Percentiles rank a stretch among this genome's conserved stretches.
Conservation (phyloP, 768 basidiomycete genomes). For the Gelatoporia subvermispora region DNA sequence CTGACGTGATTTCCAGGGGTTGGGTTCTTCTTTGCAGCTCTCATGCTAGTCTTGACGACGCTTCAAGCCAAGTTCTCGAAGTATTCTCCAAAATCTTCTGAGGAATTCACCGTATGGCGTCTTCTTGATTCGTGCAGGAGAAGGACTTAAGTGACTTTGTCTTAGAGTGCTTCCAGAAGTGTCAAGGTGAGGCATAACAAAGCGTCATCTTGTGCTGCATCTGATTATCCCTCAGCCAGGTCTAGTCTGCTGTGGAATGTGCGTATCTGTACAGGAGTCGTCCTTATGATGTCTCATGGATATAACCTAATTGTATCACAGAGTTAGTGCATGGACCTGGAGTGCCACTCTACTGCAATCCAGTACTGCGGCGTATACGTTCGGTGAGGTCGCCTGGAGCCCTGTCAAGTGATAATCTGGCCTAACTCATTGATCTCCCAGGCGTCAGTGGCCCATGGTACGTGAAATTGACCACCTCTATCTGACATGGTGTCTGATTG, state of each 20-base stretch:
- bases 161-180: conserved; percentile 40
- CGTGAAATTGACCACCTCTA: conserved; percentile 10
- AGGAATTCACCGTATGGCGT: conserved; percentile 39
- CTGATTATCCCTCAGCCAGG: conserved; percentile 33
- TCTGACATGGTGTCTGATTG: neutral
- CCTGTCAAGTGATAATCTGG: neutral
- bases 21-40: conserved; percentile 44
- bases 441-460: conserved; percentile 48
- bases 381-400: conserved; percentile 23
- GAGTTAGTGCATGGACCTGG: conserved; percentile 55
- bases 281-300: neutral
- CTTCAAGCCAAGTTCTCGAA: conserved; percentile 43
- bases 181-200: conserved; percentile 30
- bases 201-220: neutral
- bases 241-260: conserved; percentile 47
- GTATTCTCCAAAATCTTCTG: conserved; percentile 41
- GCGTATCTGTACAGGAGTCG: neutral
- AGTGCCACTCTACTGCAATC: conserved; percentile 53
- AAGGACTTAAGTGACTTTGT: neutral
- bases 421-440: conserved; percentile 2
- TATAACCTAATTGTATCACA: conserved; percentile 6
- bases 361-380: conserved; percentile 47
- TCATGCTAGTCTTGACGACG: conserved; percentile 42
- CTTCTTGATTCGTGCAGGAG: neutral
- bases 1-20: conserved; percentile 30